Conservation (phyloP, 1,284 basidiomycete genomes). For the Leccinum subatratum region DNA sequence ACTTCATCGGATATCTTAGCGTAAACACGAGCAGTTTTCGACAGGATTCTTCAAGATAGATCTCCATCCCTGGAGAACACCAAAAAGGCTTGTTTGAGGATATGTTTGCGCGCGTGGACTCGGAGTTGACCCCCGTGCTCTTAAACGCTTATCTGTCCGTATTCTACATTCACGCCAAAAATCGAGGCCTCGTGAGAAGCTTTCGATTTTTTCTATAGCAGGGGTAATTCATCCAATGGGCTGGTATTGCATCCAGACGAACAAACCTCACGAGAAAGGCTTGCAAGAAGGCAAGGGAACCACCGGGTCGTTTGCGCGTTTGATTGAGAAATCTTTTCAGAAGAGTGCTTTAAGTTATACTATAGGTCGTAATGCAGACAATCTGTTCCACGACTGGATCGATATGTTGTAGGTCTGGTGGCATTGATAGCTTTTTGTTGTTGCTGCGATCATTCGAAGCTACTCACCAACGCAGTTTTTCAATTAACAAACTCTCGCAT, state of each 20-base stretch:
- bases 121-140: conserved; percentile 52
- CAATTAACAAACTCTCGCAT: conserved; percentile 10
- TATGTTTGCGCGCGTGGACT: conserved; percentile 55
- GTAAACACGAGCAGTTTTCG: conserved; percentile 71
- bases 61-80: conserved; percentile 9
- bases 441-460: conserved; percentile 53
- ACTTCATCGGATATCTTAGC: conserved; percentile 67
- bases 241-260: conserved; percentile 44
- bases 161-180: conserved; percentile 57
- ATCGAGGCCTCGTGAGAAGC: conserved; percentile 45
- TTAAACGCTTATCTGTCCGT: conserved; percentile 83
- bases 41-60: conserved; percentile 58
- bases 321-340: conserved; percentile 59
- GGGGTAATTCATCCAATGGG: not conserved
- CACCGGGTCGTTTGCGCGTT: conserved; percentile 27
- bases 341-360: conserved; percentile 40
- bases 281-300: conserved; percentile 24
- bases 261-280: conserved; percentile 42
- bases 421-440: conserved; percentile 48
- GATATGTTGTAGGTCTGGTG: conserved; percentile 40
- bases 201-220: conserved; percentile 46
- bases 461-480: conserved; percentile 37
- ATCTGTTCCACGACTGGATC: conserved; percentile 5
- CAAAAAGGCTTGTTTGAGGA: conserved; percentile 13
- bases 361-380: conserved; percentile 42